Percentiles rank a stretch among this genome's conserved stretches.
Evolutionary conservation across 208 protist genomes (phyloP).

Genomic region (Leishmania guyanensis): DNA sequence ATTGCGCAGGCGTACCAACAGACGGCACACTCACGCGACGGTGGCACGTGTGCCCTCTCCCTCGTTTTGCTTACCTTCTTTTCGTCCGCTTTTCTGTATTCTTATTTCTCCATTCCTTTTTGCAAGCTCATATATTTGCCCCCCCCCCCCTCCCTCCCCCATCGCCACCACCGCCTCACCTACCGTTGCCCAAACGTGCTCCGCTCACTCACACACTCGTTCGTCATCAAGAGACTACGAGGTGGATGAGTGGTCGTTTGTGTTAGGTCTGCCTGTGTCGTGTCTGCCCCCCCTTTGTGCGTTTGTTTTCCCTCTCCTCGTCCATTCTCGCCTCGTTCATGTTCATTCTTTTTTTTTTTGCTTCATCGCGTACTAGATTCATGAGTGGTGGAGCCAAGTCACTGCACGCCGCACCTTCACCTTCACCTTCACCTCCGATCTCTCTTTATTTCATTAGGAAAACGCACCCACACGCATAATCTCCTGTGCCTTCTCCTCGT

Average conservation of each 20-base stretch:
- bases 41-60: not conserved
- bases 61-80: not conserved
- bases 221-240: not conserved
- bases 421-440: not conserved
- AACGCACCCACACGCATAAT: not conserved
- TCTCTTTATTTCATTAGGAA: not conserved
- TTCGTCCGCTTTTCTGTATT: slow-evolving; percentile 1
- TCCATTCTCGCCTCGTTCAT: not conserved
- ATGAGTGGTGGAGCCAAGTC: not conserved
- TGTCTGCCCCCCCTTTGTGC: not conserved
- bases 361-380: not conserved
- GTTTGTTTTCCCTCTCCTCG: not conserved
- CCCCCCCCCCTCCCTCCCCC: not conserved
- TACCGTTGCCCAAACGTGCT: not conserved
- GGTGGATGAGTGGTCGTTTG: not conserved
- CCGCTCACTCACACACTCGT: not conserved
- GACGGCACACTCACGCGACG: not conserved
- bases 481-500: not conserved
- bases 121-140: not conserved
- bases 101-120: not conserved
- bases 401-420: not conserved
- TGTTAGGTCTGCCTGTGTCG: not conserved
- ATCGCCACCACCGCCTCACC: not conserved
- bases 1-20: not conserved
- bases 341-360: not conserved